phyloP scores from a whole-genome alignment of 2,329 filamentous ascomycete genomes.

The Sarocladium strictum region DNA sequence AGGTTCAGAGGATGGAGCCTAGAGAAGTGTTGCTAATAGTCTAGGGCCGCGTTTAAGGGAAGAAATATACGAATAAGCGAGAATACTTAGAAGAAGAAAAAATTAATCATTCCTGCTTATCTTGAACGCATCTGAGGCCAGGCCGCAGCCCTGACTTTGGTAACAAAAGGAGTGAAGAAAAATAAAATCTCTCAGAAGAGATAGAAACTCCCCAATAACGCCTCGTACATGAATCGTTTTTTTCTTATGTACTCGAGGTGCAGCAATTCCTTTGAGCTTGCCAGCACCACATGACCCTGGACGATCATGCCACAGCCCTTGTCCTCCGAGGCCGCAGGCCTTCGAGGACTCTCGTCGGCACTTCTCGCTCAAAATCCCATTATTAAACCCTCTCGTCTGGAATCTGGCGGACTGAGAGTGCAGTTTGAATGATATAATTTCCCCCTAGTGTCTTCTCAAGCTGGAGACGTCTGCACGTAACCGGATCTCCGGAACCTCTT shows the following conservation, averaged over 20 bases:
- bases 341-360: too few species aligned
- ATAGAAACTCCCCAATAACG: slow-evolving; percentile 1
- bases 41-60: not conserved
- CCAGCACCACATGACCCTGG: not conserved
- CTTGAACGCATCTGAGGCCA: not conserved
- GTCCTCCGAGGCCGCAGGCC: not conserved
- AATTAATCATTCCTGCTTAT: slow-evolving; percentile 1
- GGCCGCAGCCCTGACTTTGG: not conserved
- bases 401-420: too few species aligned
- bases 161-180: not conserved
- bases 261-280: not conserved
- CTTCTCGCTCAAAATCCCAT: not conserved
- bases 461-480: too few species aligned
- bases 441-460: too few species aligned
- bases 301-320: not conserved
- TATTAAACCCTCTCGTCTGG: too few species aligned
- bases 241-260: slow-evolving; percentile 2
- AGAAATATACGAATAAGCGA: not conserved
- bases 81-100: too few species aligned
- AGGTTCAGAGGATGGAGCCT: too few species aligned
- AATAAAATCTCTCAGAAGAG: not conserved
- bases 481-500: too few species aligned
- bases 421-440: too few species aligned
- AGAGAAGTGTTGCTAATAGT: not conserved
- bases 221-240: not conserved